phyloP scores from a whole-genome alignment of 495 filamentous ascomycete species.

The Schizothecium vesticola region DNA sequence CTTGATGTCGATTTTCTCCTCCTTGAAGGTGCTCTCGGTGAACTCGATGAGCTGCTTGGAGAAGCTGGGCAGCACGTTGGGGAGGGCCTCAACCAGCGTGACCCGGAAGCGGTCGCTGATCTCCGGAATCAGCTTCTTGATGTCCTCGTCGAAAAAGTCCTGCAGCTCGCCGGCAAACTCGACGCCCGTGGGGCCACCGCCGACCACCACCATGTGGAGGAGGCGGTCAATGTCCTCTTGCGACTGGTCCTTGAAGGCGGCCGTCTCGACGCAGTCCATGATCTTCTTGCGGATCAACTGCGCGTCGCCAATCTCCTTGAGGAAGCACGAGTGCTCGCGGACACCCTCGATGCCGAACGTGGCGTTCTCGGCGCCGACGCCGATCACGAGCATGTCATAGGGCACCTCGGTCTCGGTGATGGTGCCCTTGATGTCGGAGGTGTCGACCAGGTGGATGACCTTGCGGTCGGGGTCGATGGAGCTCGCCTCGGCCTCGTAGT shows the following conservation, averaged over 20 bases:
- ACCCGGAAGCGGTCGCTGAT: conserved; percentile 93
- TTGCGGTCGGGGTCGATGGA: conserved; percentile 93
- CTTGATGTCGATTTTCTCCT: conserved; percentile 92
- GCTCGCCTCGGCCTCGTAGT: conserved; percentile 96
- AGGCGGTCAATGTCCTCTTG: conserved; percentile 86
- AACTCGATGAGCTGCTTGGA: conserved; percentile 99
- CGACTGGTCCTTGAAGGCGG: conserved; percentile 96
- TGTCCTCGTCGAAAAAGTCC: conserved; percentile 96
- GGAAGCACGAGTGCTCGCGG: conserved; percentile 90
- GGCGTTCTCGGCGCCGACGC: conserved; percentile 95
- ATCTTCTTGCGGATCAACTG: conserved; percentile 95
- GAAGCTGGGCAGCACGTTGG: conserved; percentile 97
- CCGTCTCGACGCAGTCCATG: conserved; percentile 99
- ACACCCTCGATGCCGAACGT: conserved; percentile 98
- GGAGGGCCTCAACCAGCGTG: conserved; percentile 95
- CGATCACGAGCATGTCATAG: conserved; percentile 97
- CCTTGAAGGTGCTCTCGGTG: conserved; percentile 97
- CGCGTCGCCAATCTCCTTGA: conserved; percentile 95
- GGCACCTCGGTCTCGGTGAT: conserved; percentile 79
- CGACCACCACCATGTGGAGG: conserved; percentile 98
- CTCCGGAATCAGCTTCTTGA: conserved; percentile 96
- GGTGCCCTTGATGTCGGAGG: conserved; percentile 87
- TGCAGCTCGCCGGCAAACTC: conserved; percentile 97
- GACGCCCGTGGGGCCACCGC: conserved; percentile 95
- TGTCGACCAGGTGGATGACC: conserved; percentile 80